Percentiles rank a stretch among this genome's conserved stretches.
phyloP scores from a whole-genome alignment of 768 basidiomycete genomes.

The Leccinum uliginosum region DNA sequence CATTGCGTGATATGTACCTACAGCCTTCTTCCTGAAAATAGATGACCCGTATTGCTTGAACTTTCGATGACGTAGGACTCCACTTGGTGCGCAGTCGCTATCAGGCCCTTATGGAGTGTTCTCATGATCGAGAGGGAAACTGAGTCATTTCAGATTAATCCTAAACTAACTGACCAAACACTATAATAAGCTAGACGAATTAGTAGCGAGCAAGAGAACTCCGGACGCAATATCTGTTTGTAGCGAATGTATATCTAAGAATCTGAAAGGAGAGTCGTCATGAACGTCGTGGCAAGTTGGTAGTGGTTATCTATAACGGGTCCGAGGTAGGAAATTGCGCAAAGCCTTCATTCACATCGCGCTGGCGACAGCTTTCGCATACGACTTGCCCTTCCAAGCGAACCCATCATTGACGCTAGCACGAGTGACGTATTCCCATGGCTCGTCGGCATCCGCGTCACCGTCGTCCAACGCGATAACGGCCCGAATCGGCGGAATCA shows the following conservation, averaged over 20 bases:
- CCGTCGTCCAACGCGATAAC: constrained; percentile 31
- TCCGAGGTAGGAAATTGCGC: not conserved
- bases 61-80: not conserved
- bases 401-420: constrained; percentile 25
- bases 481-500: constrained; percentile 28
- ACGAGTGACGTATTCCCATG: constrained; percentile 31
- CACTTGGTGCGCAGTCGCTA: not conserved
- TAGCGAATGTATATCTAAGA: constrained; percentile 11
- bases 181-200: constrained; percentile 12
- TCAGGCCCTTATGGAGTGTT: not conserved
- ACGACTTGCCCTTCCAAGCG: constrained; percentile 30
- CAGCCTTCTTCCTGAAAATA: not conserved
- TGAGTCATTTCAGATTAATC: constrained; percentile 7
- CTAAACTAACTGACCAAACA: constrained; percentile 4
- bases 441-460: constrained; percentile 25
- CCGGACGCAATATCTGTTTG: constrained; percentile 1
- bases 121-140: not conserved
- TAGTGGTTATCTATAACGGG: constrained; percentile 1
- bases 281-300: constrained; percentile 6
- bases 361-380: constrained; percentile 26
- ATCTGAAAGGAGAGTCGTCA: constrained; percentile 18
- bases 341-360: constrained; percentile 20
- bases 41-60: not conserved
- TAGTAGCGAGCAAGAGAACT: constrained; percentile 6
- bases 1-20: not conserved